A percentile compares a stretch with the other conserved stretches of the same genome.
Evolutionary conservation across 192 early-diverging fungal genomes (phyloP).

Genomic region (Backusella parvicylindrica): DNA sequence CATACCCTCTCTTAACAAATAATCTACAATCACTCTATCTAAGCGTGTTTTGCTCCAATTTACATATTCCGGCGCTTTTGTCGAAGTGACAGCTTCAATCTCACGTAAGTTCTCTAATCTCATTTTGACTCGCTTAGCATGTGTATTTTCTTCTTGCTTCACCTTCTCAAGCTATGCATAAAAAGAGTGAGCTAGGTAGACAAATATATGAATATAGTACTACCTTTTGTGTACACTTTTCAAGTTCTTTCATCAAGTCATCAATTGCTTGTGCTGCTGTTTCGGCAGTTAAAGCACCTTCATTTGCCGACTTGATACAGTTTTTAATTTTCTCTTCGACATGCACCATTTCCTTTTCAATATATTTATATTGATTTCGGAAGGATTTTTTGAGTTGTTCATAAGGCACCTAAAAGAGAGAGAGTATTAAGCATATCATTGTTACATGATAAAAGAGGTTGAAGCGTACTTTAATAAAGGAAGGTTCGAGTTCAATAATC

Average conservation of each 20-base stretch:
- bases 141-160: conserved; percentile 70
- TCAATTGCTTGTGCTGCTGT: conserved; percentile 60
- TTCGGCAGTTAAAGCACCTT: conserved; percentile 41
- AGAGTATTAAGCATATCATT: not conserved
- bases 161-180: conserved; percentile 56
- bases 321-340: conserved; percentile 45
- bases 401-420: conserved; percentile 63
- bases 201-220: not conserved
- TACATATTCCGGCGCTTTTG: conserved; percentile 69
- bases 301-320: conserved; percentile 41
- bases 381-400: conserved; percentile 81
- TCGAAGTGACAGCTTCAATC: conserved; percentile 57
- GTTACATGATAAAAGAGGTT: not conserved
- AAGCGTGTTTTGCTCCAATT: conserved; percentile 86
- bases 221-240: conserved; percentile 74
- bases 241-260: conserved; percentile 59
- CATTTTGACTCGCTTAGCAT: conserved; percentile 64
- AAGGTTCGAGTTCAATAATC: conserved; percentile 90
- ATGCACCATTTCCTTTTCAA: conserved; percentile 75
- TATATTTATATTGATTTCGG: conserved; percentile 70
- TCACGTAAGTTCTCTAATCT: conserved; percentile 78
- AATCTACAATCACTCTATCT: conserved; percentile 91
- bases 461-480: conserved; percentile 62
- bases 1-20: conserved; percentile 88
- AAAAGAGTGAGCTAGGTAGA: not conserved